Base-by-base conservation (phyloP, 2,329 filamentous ascomycete species). In the Metarhizium anisopliae region DNA sequence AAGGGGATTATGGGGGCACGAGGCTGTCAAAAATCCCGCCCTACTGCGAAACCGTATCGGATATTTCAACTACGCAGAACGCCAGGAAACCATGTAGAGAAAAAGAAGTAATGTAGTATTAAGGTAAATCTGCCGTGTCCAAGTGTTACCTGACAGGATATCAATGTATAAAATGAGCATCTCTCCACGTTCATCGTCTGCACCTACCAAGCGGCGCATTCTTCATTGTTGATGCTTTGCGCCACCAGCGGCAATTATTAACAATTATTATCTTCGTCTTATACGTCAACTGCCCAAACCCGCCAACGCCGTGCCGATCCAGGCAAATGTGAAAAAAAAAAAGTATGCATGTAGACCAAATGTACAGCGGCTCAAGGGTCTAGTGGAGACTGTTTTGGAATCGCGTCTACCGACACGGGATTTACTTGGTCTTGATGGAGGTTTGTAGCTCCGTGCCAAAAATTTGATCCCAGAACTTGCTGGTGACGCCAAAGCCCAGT, bases 401-500 rank as follows among this genome's bases (percentile, higher is more conserved):
- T 14, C 53, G 6, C 2, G n/a, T 35, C 4, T 6, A 30, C 30
- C 14, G 25, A 35, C 10, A 25, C 25, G 25, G 25, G 18, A n/a
- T n/a, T 64, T 61, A 72, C 52, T 67, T 66, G 6, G 66, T 67
- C 65, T 69, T 68, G 52, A 70, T 68, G 32, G 61, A 57, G n/a
- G 68, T 62, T 42, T 66, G 57, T 50, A 99, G 77, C 74, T 95
- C 87, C 1, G 94, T 99, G 62, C 91, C 90, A 68, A 99, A 99
- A 6, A 99, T 75, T 52, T 75, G 77, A 70, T 99, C 94, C 94
- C 94, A 99, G 78, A 99, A 96, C 62, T 86, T 85, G 77, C 88
- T 96, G 36, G 93, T 96, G 53, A 99, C 93, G 56, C 94, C 94
- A 64, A 97, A 99, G 53, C 94, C 94, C 62, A 96, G 93, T 72